Evolutionary conservation across 768 basidiomycete species (phyloP).

Genomic region (Russula sp.): DNA sequence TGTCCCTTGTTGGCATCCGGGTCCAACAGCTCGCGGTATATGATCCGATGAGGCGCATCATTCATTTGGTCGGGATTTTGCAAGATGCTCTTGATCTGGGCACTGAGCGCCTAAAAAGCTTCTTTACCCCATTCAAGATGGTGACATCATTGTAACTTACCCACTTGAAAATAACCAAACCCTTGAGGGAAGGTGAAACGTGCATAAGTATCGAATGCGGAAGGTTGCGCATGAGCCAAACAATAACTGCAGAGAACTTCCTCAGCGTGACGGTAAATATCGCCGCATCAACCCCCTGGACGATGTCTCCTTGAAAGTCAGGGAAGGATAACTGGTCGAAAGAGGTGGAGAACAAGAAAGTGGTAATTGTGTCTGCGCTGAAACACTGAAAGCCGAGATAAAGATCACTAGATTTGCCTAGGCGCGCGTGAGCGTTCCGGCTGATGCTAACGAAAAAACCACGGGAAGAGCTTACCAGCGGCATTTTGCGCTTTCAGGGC

Average conservation of each 20-base stretch:
- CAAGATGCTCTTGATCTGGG: conserved; percentile 3
- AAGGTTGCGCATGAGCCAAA: conserved; percentile 3
- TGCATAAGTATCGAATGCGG: background rate
- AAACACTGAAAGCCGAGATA: conserved; percentile 39
- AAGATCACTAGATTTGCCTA: conserved; percentile 31
- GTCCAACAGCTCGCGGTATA: conserved; percentile 12
- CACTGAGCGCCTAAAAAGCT: background rate
- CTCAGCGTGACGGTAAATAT: conserved; percentile 26
- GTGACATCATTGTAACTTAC: background rate
- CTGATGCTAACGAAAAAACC: too few relatives aligned
- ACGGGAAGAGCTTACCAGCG: background rate
- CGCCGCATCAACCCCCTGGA: conserved; percentile 31
- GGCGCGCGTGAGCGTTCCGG: background rate
- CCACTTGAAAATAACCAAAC: background rate
- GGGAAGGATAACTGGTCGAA: conserved; percentile 31
- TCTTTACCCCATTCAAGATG: background rate
- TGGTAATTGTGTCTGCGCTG: conserved; percentile 40
- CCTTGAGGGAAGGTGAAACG: conserved; percentile 1
- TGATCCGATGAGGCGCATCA: conserved; percentile 13
- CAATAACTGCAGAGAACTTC: conserved; percentile 3
- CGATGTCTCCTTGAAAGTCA: conserved; percentile 34
- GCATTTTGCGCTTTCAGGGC: conserved; percentile 11
- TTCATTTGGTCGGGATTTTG: conserved; percentile 1
- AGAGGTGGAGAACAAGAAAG: conserved; percentile 37
- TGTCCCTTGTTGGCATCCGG: conserved; percentile 8